phyloP scores from a whole-genome alignment of 768 basidiomycete genomes.

The Galerina marginata region DNA sequence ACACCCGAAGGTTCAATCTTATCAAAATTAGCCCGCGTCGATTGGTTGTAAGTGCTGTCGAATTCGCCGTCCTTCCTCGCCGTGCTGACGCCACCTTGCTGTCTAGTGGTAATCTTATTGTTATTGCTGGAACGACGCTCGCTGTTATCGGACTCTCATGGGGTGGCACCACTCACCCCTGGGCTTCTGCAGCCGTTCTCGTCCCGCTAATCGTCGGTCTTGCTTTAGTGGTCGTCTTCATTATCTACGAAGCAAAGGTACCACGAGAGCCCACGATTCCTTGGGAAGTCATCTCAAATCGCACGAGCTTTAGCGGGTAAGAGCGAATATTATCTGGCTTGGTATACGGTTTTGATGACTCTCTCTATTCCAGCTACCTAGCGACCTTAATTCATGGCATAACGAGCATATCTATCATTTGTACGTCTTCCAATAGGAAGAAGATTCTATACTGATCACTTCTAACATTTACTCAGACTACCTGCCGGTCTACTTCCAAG shows the following conservation, averaged over 20 bases:
- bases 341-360: background rate
- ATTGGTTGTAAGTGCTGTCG: too few relatives aligned
- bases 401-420: slow-evolving; percentile 4
- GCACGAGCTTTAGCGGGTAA: slow-evolving; percentile 45
- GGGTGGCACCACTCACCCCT: slow-evolving; percentile 50
- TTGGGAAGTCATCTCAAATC: slow-evolving; percentile 29
- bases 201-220: slow-evolving; percentile 51
- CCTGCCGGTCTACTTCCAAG: slow-evolving; percentile 54
- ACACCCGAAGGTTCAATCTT: too few relatives aligned
- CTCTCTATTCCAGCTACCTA: slow-evolving; percentile 32
- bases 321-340: slow-evolving; percentile 1
- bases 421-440: background rate
- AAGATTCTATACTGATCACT: too few relatives aligned
- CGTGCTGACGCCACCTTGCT: background rate
- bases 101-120: slow-evolving; percentile 46
- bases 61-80: too few relatives aligned
- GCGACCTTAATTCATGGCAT: slow-evolving; percentile 36
- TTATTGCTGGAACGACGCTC: slow-evolving; percentile 39
- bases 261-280: slow-evolving; percentile 33
- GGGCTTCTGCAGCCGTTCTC: slow-evolving; percentile 47
- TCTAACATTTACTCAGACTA: slow-evolving; percentile 26
- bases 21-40: too few relatives aligned
- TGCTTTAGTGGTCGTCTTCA: slow-evolving; percentile 39
- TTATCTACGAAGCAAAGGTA: slow-evolving; percentile 44
- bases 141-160: slow-evolving; percentile 50